phyloP scores from a whole-genome alignment of 192 early-diverging fungal species.

The Backusella liffmaniae region DNA sequence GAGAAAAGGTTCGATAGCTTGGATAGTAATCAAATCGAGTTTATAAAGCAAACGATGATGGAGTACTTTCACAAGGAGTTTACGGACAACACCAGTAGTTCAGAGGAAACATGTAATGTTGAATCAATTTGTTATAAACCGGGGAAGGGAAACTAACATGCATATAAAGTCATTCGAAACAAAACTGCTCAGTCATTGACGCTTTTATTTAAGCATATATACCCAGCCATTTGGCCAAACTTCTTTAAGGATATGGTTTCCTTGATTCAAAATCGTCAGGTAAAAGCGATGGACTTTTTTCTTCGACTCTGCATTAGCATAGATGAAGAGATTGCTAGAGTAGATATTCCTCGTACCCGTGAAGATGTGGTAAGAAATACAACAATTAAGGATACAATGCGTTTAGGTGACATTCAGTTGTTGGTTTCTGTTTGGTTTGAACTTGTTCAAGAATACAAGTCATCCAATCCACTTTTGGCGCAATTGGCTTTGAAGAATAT shows the following conservation, averaged over 20 bases:
- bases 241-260: conserved; percentile 86
- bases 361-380: conserved; percentile 75
- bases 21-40: conserved; percentile 43
- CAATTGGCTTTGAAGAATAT: conserved; percentile 67
- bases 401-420: conserved; percentile 70
- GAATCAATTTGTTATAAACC: neutral
- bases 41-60: conserved; percentile 56
- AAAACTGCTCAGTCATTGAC: conserved; percentile 86
- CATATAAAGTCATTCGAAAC: conserved; percentile 60
- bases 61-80: conserved; percentile 57
- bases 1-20: conserved; percentile 44
- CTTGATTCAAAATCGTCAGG: conserved; percentile 54
- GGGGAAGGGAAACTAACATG: neutral
- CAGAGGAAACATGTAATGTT: conserved; percentile 52
- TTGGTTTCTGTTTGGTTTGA: conserved; percentile 79
- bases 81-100: conserved; percentile 34
- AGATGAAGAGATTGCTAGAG: conserved; percentile 86
- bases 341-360: conserved; percentile 60
- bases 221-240: conserved; percentile 79
- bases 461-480: conserved; percentile 62
- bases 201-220: conserved; percentile 74
- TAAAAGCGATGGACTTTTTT: conserved; percentile 67
- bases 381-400: conserved; percentile 89
- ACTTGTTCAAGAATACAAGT: conserved; percentile 61
- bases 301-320: conserved; percentile 76